These are phyloP conservation scores for Tulasnella calospora DNA, from an alignment of 768 basidiomycete species.

Conservation along the genomic window DNA sequence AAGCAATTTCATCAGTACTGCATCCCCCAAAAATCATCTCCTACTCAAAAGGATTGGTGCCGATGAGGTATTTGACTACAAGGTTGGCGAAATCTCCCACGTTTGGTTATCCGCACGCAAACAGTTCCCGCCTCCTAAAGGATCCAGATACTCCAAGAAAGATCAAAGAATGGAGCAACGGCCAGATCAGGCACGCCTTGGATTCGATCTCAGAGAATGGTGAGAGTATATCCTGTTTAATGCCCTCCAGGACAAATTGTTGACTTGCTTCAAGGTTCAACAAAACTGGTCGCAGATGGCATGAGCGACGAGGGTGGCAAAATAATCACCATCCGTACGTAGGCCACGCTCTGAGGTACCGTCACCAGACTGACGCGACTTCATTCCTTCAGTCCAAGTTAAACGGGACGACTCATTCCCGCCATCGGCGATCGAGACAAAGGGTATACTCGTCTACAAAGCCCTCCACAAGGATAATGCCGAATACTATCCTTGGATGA, in stretches of 20 bases:
- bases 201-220: constrained; percentile 23
- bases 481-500: neutral
- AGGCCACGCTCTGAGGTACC: too few relatives aligned
- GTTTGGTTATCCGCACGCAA: neutral
- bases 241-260: neutral
- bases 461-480: neutral
- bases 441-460: neutral
- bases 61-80: constrained; percentile 42
- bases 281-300: constrained; percentile 5
- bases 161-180: constrained; percentile 19
- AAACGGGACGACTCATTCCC: neutral
- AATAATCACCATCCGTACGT: constrained; percentile 12
- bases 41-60: constrained; percentile 44
- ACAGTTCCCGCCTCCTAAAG: neutral
- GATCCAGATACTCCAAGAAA: constrained; percentile 17
- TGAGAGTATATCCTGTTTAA: neutral
- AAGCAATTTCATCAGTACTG: constrained; percentile 32
- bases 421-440: neutral
- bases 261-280: constrained; percentile 1
- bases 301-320: constrained; percentile 12
- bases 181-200: constrained; percentile 1
- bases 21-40: constrained; percentile 41
- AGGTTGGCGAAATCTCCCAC: constrained; percentile 5
- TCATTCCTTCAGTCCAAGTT: neutral
- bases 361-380: neutral